Conservation (phyloP, 768 basidiomycete genomes). For the Pisolithus albus region DNA sequence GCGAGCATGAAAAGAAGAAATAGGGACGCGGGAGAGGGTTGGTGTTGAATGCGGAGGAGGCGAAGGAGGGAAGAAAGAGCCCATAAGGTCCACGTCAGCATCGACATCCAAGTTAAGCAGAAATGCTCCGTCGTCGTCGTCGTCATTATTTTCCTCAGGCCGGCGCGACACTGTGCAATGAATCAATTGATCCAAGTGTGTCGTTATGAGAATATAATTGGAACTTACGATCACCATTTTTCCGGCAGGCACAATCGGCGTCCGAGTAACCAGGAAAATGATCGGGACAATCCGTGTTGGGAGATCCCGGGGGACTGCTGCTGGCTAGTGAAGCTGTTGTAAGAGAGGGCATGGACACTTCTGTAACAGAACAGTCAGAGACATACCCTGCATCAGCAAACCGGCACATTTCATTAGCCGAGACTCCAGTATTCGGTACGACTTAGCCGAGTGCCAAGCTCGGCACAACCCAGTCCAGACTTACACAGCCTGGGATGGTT, state of each 20-base stretch:
- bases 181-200: background rate
- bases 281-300: background rate
- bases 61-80: conserved; percentile 5
- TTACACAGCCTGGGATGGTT: too few relatives aligned
- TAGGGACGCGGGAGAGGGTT: background rate
- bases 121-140: background rate
- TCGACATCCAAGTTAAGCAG: conserved; percentile 7
- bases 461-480: too few relatives aligned
- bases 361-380: conserved; percentile 6
- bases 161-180: background rate
- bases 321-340: conserved; percentile 8
- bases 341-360: conserved; percentile 10
- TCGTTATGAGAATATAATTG: background rate
- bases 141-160: background rate
- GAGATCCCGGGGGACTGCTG: conserved; percentile 8
- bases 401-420: too few relatives aligned
- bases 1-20: conserved; percentile 4
- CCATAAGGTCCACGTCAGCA: conserved; percentile 3
- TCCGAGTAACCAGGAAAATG: background rate
- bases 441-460: too few relatives aligned
- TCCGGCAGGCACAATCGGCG: background rate
- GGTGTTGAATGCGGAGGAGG: background rate
- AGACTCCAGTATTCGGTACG: too few relatives aligned
- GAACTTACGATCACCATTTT: background rate
- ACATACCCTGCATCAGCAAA: conserved; percentile 2